Evolutionary conservation across 805 yeast genomes (phyloP).

Genomic region (Nakazawaea populi): DNA sequence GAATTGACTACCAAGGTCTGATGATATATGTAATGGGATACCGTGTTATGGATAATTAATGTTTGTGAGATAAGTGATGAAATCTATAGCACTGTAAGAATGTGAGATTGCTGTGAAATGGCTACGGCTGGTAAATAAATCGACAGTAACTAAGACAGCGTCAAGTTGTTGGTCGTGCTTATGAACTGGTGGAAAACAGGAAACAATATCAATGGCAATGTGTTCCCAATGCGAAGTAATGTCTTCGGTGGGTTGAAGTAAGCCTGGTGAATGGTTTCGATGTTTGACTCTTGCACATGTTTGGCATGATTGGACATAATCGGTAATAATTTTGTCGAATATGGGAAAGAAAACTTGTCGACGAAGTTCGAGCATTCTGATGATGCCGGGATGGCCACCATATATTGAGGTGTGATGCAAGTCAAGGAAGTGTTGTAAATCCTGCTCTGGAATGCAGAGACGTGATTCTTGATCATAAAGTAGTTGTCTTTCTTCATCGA

Average conservation of each 20-base stretch:
- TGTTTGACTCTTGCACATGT: background rate
- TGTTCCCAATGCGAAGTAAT: background rate
- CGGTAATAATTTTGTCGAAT: background rate
- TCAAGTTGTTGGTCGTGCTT: background rate
- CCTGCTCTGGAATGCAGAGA: background rate
- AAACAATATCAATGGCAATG: background rate
- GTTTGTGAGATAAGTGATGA: background rate
- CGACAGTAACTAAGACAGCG: background rate
- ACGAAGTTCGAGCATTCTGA: background rate
- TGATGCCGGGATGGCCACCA: background rate
- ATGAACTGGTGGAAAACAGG: background rate
- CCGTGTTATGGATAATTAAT: background rate
- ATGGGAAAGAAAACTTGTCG: background rate
- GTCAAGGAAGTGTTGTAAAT: background rate
- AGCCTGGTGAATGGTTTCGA: background rate
- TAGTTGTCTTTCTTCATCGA: background rate
- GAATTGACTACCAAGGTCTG: background rate
- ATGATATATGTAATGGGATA: background rate
- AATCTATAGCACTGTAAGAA: background rate
- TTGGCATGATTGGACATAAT: background rate
- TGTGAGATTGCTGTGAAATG: background rate
- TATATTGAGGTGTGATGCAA: background rate
- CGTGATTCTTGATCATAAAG: background rate
- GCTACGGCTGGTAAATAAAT: background rate
- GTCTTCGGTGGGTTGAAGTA: background rate